Evolutionary conservation across 1,139 yeast genomes (phyloP).

Genomic region (Lodderomyces beijingensis): DNA sequence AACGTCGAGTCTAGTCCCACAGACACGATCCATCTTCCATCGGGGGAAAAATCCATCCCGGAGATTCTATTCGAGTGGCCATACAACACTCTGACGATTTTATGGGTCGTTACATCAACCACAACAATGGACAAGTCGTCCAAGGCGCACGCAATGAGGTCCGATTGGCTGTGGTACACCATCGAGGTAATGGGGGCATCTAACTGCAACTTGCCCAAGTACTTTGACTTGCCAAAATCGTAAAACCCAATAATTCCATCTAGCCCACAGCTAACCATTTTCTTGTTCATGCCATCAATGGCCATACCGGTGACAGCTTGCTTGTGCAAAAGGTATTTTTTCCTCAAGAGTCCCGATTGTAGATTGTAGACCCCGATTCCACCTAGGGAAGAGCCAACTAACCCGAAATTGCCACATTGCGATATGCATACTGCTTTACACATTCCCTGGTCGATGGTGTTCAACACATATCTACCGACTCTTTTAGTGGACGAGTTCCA

Average conservation of each 20-base stretch:
- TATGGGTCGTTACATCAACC: constrained; percentile 76
- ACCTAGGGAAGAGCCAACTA: constrained; percentile 89
- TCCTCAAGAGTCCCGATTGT: constrained; percentile 82
- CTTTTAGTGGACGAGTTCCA: constrained; percentile 86
- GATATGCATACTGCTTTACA: constrained; percentile 81
- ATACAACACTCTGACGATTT: constrained; percentile 78
- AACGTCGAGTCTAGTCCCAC: constrained; percentile 82
- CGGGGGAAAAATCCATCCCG: constrained; percentile 85
- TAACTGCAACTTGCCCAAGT: constrained; percentile 62
- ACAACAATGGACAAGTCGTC: constrained; percentile 86
- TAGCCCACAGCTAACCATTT: constrained; percentile 80
- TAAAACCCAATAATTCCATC: constrained; percentile 90
- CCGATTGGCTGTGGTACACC: constrained; percentile 77
- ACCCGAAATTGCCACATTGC: constrained; percentile 91
- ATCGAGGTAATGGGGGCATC: constrained; percentile 76
- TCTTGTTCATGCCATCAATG: constrained; percentile 83
- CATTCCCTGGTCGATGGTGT: constrained; percentile 74
- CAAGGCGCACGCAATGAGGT: constrained; percentile 76
- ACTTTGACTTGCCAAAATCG: constrained; percentile 71
- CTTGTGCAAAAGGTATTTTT: constrained; percentile 63
- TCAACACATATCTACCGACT: constrained; percentile 68
- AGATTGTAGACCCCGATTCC: constrained; percentile 85
- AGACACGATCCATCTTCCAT: constrained; percentile 92
- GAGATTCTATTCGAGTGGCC: constrained; percentile 93
- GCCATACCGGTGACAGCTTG: constrained; percentile 86